Conservation (phyloP, 345 rosid species). For the Populus ilicifolia region DNA sequence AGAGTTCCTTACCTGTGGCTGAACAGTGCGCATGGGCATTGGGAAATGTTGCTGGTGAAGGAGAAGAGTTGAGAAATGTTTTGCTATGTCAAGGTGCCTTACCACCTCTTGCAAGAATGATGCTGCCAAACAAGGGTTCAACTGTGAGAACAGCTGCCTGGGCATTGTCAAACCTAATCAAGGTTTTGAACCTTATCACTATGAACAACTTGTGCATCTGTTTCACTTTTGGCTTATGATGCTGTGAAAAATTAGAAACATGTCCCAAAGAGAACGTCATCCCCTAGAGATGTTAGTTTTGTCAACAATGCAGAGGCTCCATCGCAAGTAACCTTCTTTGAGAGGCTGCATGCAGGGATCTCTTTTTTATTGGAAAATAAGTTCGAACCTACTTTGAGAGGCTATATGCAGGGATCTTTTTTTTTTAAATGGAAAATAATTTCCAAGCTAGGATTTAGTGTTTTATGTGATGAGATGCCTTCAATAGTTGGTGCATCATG, state of each 20-base stretch:
- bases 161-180: constrained; percentile 94
- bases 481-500: not conserved
- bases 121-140: constrained; percentile 87
- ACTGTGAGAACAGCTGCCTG: constrained; percentile 95
- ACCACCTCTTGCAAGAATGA: constrained; percentile 89
- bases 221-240: not conserved
- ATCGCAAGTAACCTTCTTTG: not conserved
- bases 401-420: too few relatives aligned
- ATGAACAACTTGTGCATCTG: not conserved
- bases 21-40: constrained; percentile 99
- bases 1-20: constrained; percentile 80
- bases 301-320: not conserved
- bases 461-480: not conserved
- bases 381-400: too few relatives aligned
- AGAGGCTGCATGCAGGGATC: too few relatives aligned
- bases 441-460: not conserved
- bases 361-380: too few relatives aligned
- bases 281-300: not conserved
- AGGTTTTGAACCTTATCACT: constrained; percentile 46
- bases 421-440: too few relatives aligned
- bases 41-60: constrained; percentile 98
- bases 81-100: constrained; percentile 90
- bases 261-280: not conserved
- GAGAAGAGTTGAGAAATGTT: constrained; percentile 80
- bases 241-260: not conserved